Conservation (phyloP, 148 eudicot species). For the Amaranthus palmeri region DNA sequence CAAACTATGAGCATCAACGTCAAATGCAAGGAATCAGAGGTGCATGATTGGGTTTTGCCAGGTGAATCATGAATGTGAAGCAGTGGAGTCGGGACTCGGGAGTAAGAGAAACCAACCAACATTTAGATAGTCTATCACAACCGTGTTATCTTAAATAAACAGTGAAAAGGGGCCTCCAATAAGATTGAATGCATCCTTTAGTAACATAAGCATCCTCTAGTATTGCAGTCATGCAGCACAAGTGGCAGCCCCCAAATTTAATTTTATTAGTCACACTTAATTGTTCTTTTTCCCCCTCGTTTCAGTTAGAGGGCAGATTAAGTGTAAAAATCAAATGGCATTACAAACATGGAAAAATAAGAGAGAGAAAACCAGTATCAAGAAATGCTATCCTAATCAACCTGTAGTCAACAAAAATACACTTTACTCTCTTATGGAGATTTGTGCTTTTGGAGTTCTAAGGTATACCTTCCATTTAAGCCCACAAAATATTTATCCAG, state of each 20-base stretch:
- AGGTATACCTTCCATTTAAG: neutral
- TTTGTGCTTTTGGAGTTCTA: neutral
- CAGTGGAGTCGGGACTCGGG: neutral
- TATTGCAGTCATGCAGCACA: neutral
- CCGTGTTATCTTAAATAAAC: neutral
- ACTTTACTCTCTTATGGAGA: neutral
- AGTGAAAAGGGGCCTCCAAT: neutral
- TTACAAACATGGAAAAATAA: neutral
- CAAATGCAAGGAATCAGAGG: neutral
- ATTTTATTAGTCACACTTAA: neutral
- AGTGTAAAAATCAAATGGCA: neutral
- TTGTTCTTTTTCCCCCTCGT: neutral
- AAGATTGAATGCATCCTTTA: no score
- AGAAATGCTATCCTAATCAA: neutral
- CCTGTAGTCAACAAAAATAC: neutral
- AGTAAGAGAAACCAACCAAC: neutral
- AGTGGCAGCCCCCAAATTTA: neutral
- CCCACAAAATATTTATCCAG: neutral
- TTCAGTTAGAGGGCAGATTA: neutral
- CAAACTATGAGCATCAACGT: constrained; percentile 3
- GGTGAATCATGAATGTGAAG: neutral
- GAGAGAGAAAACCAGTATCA: neutral
- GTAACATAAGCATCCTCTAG: neutral
- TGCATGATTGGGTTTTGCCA: neutral
- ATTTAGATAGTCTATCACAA: neutral